Evolutionary conservation across 2,329 filamentous ascomycete species (phyloP), one percentile per base, ranked within the genome.

Genomic region (Tolypocladium ovalisporum): DNA sequence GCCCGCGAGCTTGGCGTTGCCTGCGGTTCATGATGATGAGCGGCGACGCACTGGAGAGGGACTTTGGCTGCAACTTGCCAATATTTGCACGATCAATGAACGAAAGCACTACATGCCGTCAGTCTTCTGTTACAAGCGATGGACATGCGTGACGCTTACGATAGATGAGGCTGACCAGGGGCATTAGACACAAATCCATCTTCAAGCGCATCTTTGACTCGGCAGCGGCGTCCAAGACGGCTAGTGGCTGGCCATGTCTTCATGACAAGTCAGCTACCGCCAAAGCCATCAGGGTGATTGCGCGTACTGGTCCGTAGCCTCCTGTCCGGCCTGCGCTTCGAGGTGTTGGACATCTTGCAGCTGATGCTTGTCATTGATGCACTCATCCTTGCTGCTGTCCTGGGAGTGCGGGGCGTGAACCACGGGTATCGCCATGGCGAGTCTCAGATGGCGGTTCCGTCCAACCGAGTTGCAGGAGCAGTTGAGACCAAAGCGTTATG

Each of bases 81-180:
- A 88, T 85, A 63, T 87, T 87, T 35, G 84, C 80, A 27, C 85
- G 76, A 64, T 87, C 84, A 59, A 87, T 86, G 68, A 86, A 87
- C 37, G 65, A 62, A 52, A 67, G 61, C 1, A 67, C 60, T 61
- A 27, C 17, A n/a, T 1, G 2, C 27, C 12, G 47, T 51, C 47
- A 51, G 10, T 10, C 8, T 34, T 17, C 17, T 7, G 24, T 15
- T 19, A 4, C 27, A 8, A 2, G 24, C 24, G 3, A 1, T 29
- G 10, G 17, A 32, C 8, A 19, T 4, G 29, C 17, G 17, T 2
- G 8, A 27, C n/a, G 27, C 52, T 29, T 0, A 87, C 60, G 74
- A 63, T 88, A 88, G 15, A 88, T 73, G 1, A 88, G 58, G 0
- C 84, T 73, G 0, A 87, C 82, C 0, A 83, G 85, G 0, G 86